Evolutionary conservation across 75 land plant genomes (phyloP).

Genomic region (Cunninghamia lanceolata): DNA sequence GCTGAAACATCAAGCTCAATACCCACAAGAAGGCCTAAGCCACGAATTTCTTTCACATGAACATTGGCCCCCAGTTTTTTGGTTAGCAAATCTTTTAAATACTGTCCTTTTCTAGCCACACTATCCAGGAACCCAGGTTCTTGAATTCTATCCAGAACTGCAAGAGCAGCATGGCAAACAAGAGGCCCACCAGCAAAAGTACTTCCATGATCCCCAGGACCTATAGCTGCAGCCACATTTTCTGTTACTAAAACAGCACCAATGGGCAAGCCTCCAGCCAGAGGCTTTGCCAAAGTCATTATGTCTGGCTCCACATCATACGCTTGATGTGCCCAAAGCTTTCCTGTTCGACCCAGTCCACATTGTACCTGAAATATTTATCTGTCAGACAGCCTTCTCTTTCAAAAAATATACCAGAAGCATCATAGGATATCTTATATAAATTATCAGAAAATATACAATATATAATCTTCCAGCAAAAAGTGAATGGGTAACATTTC

Average conservation of each 20-base stretch:
- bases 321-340: conserved; percentile 87
- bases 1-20: conserved; percentile 81
- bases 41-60: conserved; percentile 84
- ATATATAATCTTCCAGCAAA: not conserved
- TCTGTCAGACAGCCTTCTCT: not conserved
- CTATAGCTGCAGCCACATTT: conserved; percentile 61
- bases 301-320: conserved; percentile 82
- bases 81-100: conserved; percentile 41
- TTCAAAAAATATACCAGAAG: not conserved
- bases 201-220: conserved; percentile 85
- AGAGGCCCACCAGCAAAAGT: conserved; percentile 94
- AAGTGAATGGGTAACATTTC: not conserved
- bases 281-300: conserved; percentile 94
- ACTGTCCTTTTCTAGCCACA: conserved; percentile 62
- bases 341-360: conserved; percentile 87
- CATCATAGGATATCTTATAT: not conserved
- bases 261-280: conserved; percentile 94
- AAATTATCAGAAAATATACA: not conserved
- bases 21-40: conserved; percentile 75
- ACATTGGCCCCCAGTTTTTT: conserved; percentile 48
- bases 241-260: conserved; percentile 84
- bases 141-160: conserved; percentile 72
- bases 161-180: conserved; percentile 73
- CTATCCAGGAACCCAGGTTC: conserved; percentile 61
- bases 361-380: conserved; percentile 73